Base-by-base conservation (phyloP, 768 basidiomycete genomes). In the Pleurotus ostreatus region DNA sequence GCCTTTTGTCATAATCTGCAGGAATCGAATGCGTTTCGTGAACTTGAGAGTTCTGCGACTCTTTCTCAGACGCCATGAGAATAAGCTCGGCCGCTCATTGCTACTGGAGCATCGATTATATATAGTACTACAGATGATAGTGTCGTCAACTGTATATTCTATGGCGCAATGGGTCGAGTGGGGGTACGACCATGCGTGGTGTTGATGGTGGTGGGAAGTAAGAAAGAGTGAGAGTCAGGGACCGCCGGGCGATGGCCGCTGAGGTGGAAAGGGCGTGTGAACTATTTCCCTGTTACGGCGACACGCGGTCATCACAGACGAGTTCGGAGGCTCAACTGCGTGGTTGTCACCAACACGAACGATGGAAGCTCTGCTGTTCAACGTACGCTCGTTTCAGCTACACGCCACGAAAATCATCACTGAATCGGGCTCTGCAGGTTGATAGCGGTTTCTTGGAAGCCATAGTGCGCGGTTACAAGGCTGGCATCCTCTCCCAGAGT, bases 291-390 rank as follows among this genome's bases (percentile, higher is more conserved):
- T 34, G 30, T 34, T 34, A 11, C 11, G 30, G 30, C 30, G 9
- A 34, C 30, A 11, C 30, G 4, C 9, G 30, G 30, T 34, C 30
- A 34, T 34, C 30, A 34, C 30, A 34, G 2, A 34, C 9, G 30
- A 11, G 7, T 23, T 20, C 26, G 4, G 30, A 34, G 9, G 11
- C 30, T 34, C 30, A 22, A n/a, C 46, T 48, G 22, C 20, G 26
- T n/a, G 22, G 46, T 48, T 26, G 15, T 48, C 46, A 22, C 15
- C 34, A 30, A 56, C 58, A 18, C 57, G 57, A 55, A 58, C 46
- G 62, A 94, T 94, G 92, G 92, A 94, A 76, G 92, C 88, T 55
- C 74, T 94, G 56, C 82, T 94, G 69, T 94, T 92, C 78, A 94
- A 94, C 73, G 92, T 94, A 73, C 61, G 69, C 54, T 57, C 55